A percentile compares a stretch with the other conserved stretches of the same genome.
Evolutionary conservation across 169 alveolate genomes (phyloP).

Genomic region (Babesia divergens): DNA sequence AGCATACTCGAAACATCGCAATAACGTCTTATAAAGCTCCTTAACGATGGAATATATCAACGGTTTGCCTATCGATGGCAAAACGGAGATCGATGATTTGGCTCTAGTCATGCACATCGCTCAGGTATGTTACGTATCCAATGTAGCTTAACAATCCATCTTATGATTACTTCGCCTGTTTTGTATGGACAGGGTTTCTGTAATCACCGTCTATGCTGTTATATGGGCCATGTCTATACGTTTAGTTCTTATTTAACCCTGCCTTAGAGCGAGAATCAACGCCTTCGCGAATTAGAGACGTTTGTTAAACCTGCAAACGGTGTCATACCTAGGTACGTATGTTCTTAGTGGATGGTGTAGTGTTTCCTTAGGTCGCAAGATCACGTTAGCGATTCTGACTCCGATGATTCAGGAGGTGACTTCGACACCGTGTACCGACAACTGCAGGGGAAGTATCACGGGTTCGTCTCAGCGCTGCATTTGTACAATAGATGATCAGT

Average conservation of each 20-base stretch:
- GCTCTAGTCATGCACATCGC: slow-evolving; percentile 66
- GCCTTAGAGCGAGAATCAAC: slow-evolving; percentile 15
- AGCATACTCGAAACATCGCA: slow-evolving; percentile 6
- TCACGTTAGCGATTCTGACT: slow-evolving; percentile 22
- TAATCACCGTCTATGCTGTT: too few species aligned
- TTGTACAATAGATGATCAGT: background rate
- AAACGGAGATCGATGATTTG: slow-evolving; percentile 60
- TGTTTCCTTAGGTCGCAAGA: background rate
- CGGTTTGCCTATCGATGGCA: slow-evolving; percentile 57
- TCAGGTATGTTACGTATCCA: slow-evolving; percentile 13
- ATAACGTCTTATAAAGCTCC: too few species aligned
- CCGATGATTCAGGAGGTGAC: slow-evolving; percentile 38
- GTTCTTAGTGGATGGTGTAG: background rate
- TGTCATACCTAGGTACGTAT: background rate
- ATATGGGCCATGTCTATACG: too few species aligned
- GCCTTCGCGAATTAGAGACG: slow-evolving; percentile 1
- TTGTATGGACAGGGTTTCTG: too few species aligned
- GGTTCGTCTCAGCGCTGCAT: background rate
- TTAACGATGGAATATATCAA: slow-evolving; percentile 21
- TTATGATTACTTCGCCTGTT: background rate
- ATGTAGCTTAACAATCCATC: background rate
- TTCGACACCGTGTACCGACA: slow-evolving; percentile 12
- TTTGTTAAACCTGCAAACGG: background rate
- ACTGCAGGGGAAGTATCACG: background rate
- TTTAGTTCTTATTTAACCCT: background rate